Evolutionary conservation across 192 early-diverging fungal genomes (phyloP).

Genomic region (Mortierella hygrophila): DNA sequence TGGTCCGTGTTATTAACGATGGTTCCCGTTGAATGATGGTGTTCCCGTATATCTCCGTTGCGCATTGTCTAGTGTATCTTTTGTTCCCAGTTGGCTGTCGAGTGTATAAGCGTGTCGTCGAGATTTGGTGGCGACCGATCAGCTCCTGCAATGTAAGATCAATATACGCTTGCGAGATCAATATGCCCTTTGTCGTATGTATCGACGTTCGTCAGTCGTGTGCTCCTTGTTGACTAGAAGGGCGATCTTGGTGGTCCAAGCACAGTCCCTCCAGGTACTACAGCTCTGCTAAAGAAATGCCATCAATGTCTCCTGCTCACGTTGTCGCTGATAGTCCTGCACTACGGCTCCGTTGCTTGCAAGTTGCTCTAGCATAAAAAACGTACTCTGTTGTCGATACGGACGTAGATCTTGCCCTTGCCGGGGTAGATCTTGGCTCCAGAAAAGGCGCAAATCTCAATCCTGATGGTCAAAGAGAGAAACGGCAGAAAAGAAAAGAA

Average conservation of each 20-base stretch:
- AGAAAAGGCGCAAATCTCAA: conserved; percentile 96
- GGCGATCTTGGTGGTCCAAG: background rate
- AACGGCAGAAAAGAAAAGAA: conserved; percentile 4
- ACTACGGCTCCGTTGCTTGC: background rate
- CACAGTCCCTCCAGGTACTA: background rate
- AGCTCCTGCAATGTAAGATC: background rate
- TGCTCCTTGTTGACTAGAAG: background rate
- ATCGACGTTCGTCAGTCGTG: background rate
- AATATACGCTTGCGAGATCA: background rate
- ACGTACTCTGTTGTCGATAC: conserved; percentile 88
- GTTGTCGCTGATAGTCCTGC: background rate
- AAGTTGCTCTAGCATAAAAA: background rate
- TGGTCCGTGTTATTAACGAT: conserved; percentile 2
- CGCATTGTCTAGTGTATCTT: background rate
- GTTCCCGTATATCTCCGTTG: background rate
- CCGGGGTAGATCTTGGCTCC: conserved; percentile 99
- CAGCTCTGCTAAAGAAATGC: background rate
- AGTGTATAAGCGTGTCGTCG: background rate
- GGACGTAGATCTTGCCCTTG: conserved; percentile 95
- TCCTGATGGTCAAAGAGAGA: conserved; percentile 63
- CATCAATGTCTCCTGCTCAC: background rate
- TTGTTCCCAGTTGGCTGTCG: background rate
- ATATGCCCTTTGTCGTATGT: background rate
- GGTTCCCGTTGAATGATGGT: background rate
- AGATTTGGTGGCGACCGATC: background rate